These are phyloP conservation scores for Articulospora tetracladia DNA, from an alignment of 495 filamentous ascomycete genomes.

Conservation along the genomic window DNA sequence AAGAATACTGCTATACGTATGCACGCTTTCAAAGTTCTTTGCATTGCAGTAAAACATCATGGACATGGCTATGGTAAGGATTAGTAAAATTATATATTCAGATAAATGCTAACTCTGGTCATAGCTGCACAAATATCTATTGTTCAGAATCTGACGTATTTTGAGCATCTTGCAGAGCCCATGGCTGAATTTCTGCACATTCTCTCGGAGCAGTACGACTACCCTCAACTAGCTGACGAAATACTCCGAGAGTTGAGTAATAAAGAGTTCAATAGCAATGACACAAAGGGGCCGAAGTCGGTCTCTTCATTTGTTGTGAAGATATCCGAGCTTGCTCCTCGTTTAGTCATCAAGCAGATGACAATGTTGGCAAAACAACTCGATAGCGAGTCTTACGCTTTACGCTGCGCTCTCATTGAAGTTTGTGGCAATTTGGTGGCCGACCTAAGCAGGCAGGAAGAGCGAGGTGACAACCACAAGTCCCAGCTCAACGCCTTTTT, in stretches of 20 bases:
- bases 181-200: slow-evolving; percentile 99
- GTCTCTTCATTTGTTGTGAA: slow-evolving; percentile 95
- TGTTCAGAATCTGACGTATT: slow-evolving; percentile 95
- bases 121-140: slow-evolving; percentile 95
- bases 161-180: slow-evolving; percentile 94
- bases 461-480: slow-evolving; percentile 85
- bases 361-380: slow-evolving; percentile 87
- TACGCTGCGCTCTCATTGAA: slow-evolving; percentile 91
- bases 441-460: slow-evolving; percentile 86
- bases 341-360: slow-evolving; percentile 96
- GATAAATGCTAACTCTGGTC: slow-evolving; percentile 6
- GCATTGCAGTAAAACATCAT: slow-evolving; percentile 96
- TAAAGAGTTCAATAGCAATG: slow-evolving; percentile 96
- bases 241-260: slow-evolving; percentile 90
- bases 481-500: slow-evolving; percentile 95
- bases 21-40: slow-evolving; percentile 95
- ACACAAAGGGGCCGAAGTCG: slow-evolving; percentile 91
- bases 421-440: slow-evolving; percentile 97
- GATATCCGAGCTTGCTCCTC: slow-evolving; percentile 91
- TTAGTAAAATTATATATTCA: neutral
- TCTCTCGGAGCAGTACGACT: slow-evolving; percentile 94
- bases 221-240: slow-evolving; percentile 92
- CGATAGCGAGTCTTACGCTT: slow-evolving; percentile 93
- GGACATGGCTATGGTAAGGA: slow-evolving; percentile 87
- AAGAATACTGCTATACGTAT: slow-evolving; percentile 90